Conservation (phyloP, 192 early-diverging fungal species). For the Paraglomus occultum region DNA sequence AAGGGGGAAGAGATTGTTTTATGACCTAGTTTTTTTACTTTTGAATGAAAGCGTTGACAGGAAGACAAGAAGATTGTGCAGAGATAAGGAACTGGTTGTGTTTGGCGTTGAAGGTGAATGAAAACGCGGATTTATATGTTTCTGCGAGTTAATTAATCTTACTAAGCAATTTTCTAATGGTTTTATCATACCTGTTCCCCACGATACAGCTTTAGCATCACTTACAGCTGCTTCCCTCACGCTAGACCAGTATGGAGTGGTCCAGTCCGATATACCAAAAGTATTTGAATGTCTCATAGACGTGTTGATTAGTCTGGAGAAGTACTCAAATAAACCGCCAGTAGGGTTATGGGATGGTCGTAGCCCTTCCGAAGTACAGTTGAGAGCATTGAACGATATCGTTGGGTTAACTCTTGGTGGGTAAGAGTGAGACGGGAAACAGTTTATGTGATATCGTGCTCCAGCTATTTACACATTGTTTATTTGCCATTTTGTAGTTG, state of each 20-base stretch:
- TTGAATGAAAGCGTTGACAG: too few species aligned
- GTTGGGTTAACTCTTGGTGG: slow-evolving; percentile 7
- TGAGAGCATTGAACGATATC: slow-evolving; percentile 3
- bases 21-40: too few species aligned
- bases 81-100: too few species aligned
- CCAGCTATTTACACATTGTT: neutral
- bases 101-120: too few species aligned
- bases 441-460: too few species aligned
- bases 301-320: slow-evolving; percentile 37
- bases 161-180: too few species aligned
- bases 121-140: too few species aligned
- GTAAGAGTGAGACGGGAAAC: neutral
- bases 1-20: too few species aligned
- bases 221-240: slow-evolving; percentile 31
- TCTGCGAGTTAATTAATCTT: too few species aligned
- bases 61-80: too few species aligned
- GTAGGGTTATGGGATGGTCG: slow-evolving; percentile 12
- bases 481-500: neutral
- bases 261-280: slow-evolving; percentile 39
- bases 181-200: too few species aligned
- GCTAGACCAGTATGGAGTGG: slow-evolving; percentile 38
- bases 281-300: slow-evolving; percentile 38
- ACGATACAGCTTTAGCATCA: neutral
- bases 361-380: neutral
- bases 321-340: slow-evolving; percentile 19